phyloP scores from a whole-genome alignment of 177 flowering plant species.

The Telopea speciosissima region DNA sequence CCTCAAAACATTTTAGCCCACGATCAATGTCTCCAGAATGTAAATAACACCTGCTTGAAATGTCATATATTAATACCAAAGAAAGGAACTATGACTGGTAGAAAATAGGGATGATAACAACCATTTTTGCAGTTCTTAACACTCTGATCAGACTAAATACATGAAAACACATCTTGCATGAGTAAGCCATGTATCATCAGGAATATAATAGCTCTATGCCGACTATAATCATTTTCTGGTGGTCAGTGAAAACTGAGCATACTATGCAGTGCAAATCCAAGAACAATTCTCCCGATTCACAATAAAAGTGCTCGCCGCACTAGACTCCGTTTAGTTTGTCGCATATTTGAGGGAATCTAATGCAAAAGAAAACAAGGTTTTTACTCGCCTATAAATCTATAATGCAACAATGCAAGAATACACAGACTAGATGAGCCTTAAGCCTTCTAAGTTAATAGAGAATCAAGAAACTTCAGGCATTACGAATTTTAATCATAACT shows the following conservation, averaged over 20 bases:
- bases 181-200: neutral
- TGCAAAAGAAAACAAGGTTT: too few relatives aligned
- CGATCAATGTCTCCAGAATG: constrained; percentile 68
- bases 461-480: too few relatives aligned
- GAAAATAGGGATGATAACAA: neutral
- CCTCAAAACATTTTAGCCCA: constrained; percentile 63
- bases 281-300: neutral
- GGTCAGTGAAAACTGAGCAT: too few relatives aligned
- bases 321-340: too few relatives aligned
- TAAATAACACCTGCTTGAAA: constrained; percentile 65
- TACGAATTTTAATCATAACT: too few relatives aligned
- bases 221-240: neutral
- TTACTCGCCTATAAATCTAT: too few relatives aligned
- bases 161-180: neutral
- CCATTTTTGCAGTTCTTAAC: neutral
- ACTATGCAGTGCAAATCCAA: neutral
- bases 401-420: too few relatives aligned
- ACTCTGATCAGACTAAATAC: neutral
- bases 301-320: too few relatives aligned
- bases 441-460: too few relatives aligned
- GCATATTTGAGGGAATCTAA: too few relatives aligned
- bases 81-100: neutral
- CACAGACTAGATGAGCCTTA: too few relatives aligned
- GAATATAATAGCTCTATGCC: neutral
- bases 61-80: neutral